Evolutionary conservation across 106 monocot genomes (phyloP).

Genomic region (Agapanthus africanus): DNA sequence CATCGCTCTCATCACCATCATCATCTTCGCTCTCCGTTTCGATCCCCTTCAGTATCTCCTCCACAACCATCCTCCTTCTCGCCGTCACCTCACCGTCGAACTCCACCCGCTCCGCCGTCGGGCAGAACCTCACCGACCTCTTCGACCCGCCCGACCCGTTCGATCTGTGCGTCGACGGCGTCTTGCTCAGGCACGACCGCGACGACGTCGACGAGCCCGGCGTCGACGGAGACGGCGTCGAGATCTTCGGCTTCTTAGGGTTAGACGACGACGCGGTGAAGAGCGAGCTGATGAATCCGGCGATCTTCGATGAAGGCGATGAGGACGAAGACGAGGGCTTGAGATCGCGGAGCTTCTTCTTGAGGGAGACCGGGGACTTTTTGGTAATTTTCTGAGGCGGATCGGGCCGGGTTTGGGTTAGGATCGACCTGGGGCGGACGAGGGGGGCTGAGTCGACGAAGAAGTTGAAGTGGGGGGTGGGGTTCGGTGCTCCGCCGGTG

Average conservation of each 20-base stretch:
- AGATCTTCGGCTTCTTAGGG: slow-evolving; percentile 18
- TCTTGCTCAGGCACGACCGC: slow-evolving; percentile 31
- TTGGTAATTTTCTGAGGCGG: slow-evolving; percentile 7
- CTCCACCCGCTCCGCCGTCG: slow-evolving; percentile 11
- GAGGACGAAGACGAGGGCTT: slow-evolving; percentile 35
- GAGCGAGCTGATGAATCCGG: slow-evolving; percentile 40
- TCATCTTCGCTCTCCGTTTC: slow-evolving; percentile 26
- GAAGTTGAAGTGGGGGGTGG: background rate
- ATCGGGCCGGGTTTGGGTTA: background rate
- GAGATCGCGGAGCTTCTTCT: slow-evolving; percentile 38
- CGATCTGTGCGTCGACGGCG: slow-evolving; percentile 5
- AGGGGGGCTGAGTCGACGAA: slow-evolving; percentile 6
- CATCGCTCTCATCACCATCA: slow-evolving; percentile 33
- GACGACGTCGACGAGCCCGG: background rate
- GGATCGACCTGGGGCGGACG: background rate
- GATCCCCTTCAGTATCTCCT: slow-evolving; percentile 9
- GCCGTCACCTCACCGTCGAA: background rate
- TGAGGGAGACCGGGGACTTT: slow-evolving; percentile 20
- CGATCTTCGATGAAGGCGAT: slow-evolving; percentile 58
- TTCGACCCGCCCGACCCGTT: background rate
- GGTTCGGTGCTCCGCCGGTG: background rate
- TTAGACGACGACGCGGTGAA: slow-evolving; percentile 12
- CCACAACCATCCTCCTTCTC: slow-evolving; percentile 8
- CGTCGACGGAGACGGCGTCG: slow-evolving; percentile 25
- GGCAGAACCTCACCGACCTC: slow-evolving; percentile 41